A percentile compares a stretch with the other conserved stretches of the same genome.
Evolutionary conservation across 2,329 filamentous ascomycete species (phyloP).

Genomic region (Aspergillus ustus): DNA sequence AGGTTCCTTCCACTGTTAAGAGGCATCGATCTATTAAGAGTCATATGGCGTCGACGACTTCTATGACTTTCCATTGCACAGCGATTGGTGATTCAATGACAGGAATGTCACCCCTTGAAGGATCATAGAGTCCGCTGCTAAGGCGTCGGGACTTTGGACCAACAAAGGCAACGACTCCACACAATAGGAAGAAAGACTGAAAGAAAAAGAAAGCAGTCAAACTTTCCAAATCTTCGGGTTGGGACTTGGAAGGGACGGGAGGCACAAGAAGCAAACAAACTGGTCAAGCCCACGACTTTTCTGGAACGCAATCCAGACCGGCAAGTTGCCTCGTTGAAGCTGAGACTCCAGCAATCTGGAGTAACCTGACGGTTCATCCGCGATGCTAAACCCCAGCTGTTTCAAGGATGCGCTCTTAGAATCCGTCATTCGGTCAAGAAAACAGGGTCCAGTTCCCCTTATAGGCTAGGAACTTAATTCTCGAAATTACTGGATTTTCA

Average conservation of each 20-base stretch:
- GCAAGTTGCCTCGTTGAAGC: background rate
- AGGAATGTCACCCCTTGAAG: background rate
- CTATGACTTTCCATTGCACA: background rate
- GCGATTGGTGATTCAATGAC: constrained; percentile 1
- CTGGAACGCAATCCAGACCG: constrained; percentile 4
- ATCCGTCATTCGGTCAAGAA: background rate
- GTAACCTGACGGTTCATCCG: background rate
- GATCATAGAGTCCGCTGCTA: background rate
- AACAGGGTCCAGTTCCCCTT: constrained; percentile 8
- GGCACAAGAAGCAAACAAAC: constrained; percentile 11
- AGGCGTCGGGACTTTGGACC: background rate
- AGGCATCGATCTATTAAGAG: background rate
- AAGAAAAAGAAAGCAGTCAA: constrained; percentile 2
- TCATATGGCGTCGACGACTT: background rate
- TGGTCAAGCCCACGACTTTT: background rate
- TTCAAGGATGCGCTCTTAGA: background rate
- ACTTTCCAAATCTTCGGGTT: constrained; percentile 2
- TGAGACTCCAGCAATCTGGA: background rate
- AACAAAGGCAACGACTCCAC: constrained; percentile 11
- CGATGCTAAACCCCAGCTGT: background rate
- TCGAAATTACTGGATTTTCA: background rate
- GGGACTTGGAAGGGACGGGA: constrained; percentile 1
- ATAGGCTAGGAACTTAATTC: constrained; percentile 6
- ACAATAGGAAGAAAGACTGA: constrained; percentile 7
- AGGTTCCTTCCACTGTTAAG: background rate